Evolutionary conservation across 768 basidiomycete genomes (phyloP).

Genomic region (Podaxis sp.): DNA sequence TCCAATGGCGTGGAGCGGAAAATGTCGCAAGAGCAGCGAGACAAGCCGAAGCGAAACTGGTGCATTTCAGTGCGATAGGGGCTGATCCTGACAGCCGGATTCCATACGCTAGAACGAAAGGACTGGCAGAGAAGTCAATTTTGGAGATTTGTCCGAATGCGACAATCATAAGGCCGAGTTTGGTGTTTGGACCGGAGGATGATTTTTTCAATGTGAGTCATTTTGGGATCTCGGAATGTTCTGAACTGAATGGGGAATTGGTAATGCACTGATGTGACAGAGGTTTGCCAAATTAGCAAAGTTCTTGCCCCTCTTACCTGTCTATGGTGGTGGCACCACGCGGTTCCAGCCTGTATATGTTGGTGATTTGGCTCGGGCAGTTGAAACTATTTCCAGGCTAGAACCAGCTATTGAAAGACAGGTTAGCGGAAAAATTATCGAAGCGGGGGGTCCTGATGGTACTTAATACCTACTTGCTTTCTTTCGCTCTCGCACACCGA

Average conservation of each 20-base stretch:
- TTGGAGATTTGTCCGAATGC: conserved; percentile 44
- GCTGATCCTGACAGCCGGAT: conserved; percentile 57
- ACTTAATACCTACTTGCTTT: neutral
- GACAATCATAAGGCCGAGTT: conserved; percentile 67
- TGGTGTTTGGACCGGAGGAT: conserved; percentile 77
- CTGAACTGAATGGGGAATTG: neutral
- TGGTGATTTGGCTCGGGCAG: conserved; percentile 59
- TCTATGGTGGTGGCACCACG: conserved; percentile 67
- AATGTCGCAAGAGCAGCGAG: conserved; percentile 60
- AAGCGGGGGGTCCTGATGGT: conserved; percentile 40
- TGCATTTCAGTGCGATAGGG: conserved; percentile 76
- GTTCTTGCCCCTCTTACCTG: conserved; percentile 69
- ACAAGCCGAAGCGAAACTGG: conserved; percentile 51
- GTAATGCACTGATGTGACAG: conserved; percentile 28
- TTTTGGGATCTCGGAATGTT: conserved; percentile 22
- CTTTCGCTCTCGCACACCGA: neutral
- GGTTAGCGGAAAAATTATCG: conserved; percentile 51
- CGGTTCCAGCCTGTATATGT: conserved; percentile 75
- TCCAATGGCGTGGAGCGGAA: conserved; percentile 65
- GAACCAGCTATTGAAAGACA: conserved; percentile 39
- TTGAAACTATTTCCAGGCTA: conserved; percentile 55
- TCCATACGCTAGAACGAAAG: conserved; percentile 63
- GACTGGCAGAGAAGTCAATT: conserved; percentile 56
- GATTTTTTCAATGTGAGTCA: conserved; percentile 66
- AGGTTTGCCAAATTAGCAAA: conserved; percentile 60